phyloP scores from a whole-genome alignment of 208 protist genomes.

The Angomonas ambiguus region DNA sequence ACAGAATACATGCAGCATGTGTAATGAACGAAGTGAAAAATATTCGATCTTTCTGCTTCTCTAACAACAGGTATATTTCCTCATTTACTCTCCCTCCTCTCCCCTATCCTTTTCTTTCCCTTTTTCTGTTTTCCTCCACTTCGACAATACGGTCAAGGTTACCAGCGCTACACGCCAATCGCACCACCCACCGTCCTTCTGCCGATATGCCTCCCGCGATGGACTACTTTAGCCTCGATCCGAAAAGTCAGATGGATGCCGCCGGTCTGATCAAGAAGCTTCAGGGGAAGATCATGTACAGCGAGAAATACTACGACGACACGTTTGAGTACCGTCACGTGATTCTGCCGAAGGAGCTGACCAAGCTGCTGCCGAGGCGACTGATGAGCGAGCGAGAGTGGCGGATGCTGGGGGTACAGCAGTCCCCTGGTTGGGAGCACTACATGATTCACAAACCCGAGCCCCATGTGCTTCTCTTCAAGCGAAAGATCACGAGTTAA shows the following conservation, averaged over 20 bases:
- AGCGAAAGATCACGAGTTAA: constrained; percentile 60
- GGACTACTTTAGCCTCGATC: no score
- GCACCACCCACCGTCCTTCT: no score
- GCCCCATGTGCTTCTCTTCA: constrained; percentile 96
- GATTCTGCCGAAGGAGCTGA: constrained; percentile 96
- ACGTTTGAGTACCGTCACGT: constrained; percentile 97
- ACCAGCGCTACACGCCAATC: no score
- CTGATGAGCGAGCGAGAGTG: constrained; percentile 96
- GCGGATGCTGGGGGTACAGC: constrained; percentile 96
- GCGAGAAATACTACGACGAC: constrained; percentile 96
- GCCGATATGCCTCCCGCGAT: no score
- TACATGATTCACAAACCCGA: constrained; percentile 98
- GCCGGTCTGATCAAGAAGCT: constrained; percentile 76
- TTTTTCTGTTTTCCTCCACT: no score
- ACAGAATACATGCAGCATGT: no score
- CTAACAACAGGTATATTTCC: background rate
- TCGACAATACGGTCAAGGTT: no score
- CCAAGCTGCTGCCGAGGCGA: constrained; percentile 86
- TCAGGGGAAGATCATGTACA: constrained; percentile 92
- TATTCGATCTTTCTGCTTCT: no score
- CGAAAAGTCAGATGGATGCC: no score
- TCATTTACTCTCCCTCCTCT: background rate
- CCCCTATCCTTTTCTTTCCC: constrained; percentile 9
- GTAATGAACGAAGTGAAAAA: no score
- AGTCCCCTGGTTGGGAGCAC: constrained; percentile 97